phyloP scores from a whole-genome alignment of 129 eudicot species.

The Arctium minus region DNA sequence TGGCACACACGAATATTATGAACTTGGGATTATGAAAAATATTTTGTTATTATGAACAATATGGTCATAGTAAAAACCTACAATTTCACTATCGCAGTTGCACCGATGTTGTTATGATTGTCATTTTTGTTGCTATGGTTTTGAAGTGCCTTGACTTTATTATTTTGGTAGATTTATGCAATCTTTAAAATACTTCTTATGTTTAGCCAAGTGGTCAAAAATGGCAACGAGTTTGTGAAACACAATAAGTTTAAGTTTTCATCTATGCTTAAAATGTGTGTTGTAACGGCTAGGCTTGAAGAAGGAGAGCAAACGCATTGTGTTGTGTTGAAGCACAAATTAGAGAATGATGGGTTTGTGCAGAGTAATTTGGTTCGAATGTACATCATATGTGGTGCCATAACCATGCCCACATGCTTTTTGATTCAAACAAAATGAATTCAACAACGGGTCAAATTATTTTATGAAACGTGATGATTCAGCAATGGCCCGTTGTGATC shows the following conservation, averaged over 20 bases:
- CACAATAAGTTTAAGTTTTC: conserved; percentile 10
- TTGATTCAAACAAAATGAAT: not conserved
- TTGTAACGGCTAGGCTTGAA: conserved; percentile 17
- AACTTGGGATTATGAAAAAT: too few species aligned
- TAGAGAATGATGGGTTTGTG: conserved; percentile 43
- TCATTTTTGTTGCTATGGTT: too few species aligned
- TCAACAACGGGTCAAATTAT: too few species aligned
- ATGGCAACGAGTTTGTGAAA: not conserved
- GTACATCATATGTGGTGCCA: conserved; percentile 44
- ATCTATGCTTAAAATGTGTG: conserved; percentile 46
- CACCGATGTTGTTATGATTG: too few species aligned
- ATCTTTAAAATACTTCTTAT: not conserved
- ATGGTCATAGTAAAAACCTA: too few species aligned
- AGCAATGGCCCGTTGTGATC: too few species aligned
- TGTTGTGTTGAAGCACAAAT: conserved; percentile 25
- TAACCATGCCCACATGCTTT: conserved; percentile 28
- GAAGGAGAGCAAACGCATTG: conserved; percentile 45
- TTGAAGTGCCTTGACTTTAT: too few species aligned
- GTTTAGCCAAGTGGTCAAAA: conserved; percentile 26
- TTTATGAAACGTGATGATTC: too few species aligned
- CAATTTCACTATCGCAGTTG: too few species aligned
- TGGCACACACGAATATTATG: too few species aligned
- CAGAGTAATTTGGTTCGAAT: conserved; percentile 42
- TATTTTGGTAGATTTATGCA: conserved; percentile 2
- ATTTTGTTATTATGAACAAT: too few species aligned